Evolutionary conservation across 805 yeast genomes (phyloP), one percentile per base, ranked within the genome.

Genomic region (Kazachstania taianensis): DNA sequence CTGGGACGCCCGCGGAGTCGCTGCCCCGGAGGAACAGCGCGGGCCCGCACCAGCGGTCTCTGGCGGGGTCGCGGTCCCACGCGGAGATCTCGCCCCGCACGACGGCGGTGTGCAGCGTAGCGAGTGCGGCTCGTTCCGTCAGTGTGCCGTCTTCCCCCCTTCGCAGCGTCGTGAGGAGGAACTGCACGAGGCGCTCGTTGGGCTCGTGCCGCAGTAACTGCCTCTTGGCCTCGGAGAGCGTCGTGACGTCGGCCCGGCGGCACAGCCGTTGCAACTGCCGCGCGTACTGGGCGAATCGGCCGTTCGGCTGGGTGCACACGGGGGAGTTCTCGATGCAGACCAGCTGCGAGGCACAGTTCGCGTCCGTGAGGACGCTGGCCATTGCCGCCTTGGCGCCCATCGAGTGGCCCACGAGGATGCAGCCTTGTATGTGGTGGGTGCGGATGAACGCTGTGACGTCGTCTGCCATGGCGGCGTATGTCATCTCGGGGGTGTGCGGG

Each of bases 371-470:
- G 0, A 84, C 78, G 5, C 81, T 65, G 0, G 92, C 86, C 96
- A 89, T 87, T 5, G 80, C 96, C 0, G 89, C 72, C 51, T 89
- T 87, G 4, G 94, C 98, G 5, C 98, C 98, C 92, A 83, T 80
- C 0, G 89, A 80, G 53, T 81, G 92, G 0, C 94, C 94, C 13
- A 81, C 61, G 14, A 81, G 40, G n/a, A 81, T 72, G 0, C 83
- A 80, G 38, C 42, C 53, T 36, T 17, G 53, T 45, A 30, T 67
- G 46, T 2, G 56, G 45, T 68, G 64, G 3, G 70, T 72, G 1
- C 52, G 48, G 8, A 87, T 69, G 52, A 86, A 89, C 14, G 60
- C 48, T 45, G 78, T 85, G n/a, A 89, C 85, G 55, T 89, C 98
- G 0, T 82, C 78, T 1, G 95, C 80, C 63, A 89, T 64, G 2